These are phyloP conservation scores for Xylaria sp. DNA, from an alignment of 2,329 filamentous ascomycete species.

Conservation along the genomic window DNA sequence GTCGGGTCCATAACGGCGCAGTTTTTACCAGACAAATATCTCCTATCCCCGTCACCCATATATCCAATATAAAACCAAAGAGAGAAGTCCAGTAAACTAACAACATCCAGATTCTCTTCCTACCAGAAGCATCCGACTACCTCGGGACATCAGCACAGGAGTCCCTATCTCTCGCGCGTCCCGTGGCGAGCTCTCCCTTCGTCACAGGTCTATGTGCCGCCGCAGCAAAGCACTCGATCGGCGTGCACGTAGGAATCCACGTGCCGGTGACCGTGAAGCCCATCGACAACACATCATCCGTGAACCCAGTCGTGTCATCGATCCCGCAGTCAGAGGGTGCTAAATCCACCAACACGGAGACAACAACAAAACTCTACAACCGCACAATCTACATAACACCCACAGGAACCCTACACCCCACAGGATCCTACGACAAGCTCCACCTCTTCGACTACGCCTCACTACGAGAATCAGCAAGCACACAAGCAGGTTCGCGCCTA, in stretches of 20 bases:
- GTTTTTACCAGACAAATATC: not conserved
- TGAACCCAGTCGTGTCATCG: constrained; percentile 38
- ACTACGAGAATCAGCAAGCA: constrained; percentile 64
- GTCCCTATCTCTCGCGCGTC: constrained; percentile 74
- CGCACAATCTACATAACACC: constrained; percentile 62
- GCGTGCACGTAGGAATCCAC: constrained; percentile 89
- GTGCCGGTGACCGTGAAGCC: constrained; percentile 66
- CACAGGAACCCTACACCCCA: constrained; percentile 54
- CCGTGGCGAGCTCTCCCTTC: constrained; percentile 75
- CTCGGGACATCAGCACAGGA: constrained; percentile 76
- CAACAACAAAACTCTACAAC: constrained; percentile 58
- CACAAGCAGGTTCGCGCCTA: constrained; percentile 73
- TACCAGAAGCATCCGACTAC: constrained; percentile 93
- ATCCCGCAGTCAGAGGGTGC: constrained; percentile 22
- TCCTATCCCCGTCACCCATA: too few relatives aligned
- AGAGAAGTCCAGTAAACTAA: constrained; percentile 22
- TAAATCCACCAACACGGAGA: not conserved
- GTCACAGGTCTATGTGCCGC: constrained; percentile 77
- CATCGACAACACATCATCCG: constrained; percentile 38
- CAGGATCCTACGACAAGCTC: constrained; percentile 79
- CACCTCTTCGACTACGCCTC: constrained; percentile 82
- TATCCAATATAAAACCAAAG: not conserved
- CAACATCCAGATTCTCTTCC: constrained; percentile 74
- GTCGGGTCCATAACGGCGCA: not conserved
- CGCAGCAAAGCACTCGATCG: constrained; percentile 70